Evolutionary conservation across 257 asterid genomes (phyloP), one percentile per base, ranked within the genome.

Genomic region (Prunella vulgaris): DNA sequence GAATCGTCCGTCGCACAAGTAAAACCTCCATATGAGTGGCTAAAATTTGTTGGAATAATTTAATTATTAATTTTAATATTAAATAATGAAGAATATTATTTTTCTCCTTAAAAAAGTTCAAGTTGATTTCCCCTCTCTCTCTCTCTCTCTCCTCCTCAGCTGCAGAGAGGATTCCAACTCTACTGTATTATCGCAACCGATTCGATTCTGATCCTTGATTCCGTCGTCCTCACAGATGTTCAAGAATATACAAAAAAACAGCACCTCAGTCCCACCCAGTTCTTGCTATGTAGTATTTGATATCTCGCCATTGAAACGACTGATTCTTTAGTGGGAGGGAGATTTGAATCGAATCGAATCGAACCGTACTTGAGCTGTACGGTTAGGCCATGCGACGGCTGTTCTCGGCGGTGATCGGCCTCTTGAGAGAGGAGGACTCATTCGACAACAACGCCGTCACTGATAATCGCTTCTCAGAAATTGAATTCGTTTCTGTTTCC

Each of bases 301-400:
- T 62, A 69, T 52, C 13, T 62, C 32, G 10, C 68, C 28, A 57
- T 27, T 46, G 77, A 30, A 9, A 25, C 3, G 28, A 3, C 28
- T 25, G 28, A 25, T 25, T 25, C n/a, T 48, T 10, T 66, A 35
- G 28, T 7, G 33, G 10, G 9, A 58, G 61, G 63, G 27, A 21
- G 80, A 32, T 69, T 35, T 32, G 18, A 20, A 28, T 56, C 42
- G 61, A 74, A 18, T 74, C n/a, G 56, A 37, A 24, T 53, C 24
- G 32, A 30, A 52, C 37, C 21, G n/a, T 15, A 20, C 60, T 60
- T 56, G 81, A 68, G 82, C 64, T 57, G 52, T 56, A 52, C 68
- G 74, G 40, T 73, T 86, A 81, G 91, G 93, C 90, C 90, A 90
- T 90, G 97, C 97, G 84, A 82, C 90, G 82, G 84, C 79, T 78